Conservation (phyloP, 768 basidiomycete species). For the Chiua virens region DNA sequence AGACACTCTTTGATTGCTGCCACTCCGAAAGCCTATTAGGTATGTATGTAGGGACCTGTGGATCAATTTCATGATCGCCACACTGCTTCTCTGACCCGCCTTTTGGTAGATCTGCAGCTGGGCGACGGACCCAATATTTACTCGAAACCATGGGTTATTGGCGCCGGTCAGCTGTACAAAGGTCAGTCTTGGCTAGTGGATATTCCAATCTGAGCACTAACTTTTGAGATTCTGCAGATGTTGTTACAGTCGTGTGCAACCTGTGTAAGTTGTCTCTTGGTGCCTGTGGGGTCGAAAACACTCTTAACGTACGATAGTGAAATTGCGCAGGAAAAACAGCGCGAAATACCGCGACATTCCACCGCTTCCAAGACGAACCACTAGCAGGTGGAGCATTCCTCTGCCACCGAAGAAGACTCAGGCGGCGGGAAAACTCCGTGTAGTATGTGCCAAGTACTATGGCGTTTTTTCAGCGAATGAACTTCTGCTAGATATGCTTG, state of each 20-base stretch:
- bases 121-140: conserved; percentile 13
- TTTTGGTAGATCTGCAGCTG: conserved; percentile 19
- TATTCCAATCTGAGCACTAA: neutral
- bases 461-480: neutral
- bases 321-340: neutral
- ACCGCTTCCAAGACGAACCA: conserved; percentile 7
- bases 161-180: conserved; percentile 16
- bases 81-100: neutral
- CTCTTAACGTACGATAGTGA: conserved; percentile 3
- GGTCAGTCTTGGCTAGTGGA: neutral
- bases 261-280: conserved; percentile 8
- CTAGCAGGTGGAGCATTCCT: neutral
- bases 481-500: conserved; percentile 19
- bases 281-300: neutral
- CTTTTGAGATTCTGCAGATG: neutral
- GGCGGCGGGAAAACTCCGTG: conserved; percentile 15
- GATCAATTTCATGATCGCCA: neutral
- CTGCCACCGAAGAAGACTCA: conserved; percentile 2
- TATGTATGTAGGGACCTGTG: conserved; percentile 3
- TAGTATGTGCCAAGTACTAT: conserved; percentile 8
- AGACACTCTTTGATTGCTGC: conserved; percentile 33
- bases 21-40: conserved; percentile 29
- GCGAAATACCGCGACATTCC: neutral
- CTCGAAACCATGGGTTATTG: conserved; percentile 13
- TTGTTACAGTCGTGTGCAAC: neutral